Base-by-base conservation (phyloP, 2,329 filamentous ascomycete species). In the Verticillium alfalfae region DNA sequence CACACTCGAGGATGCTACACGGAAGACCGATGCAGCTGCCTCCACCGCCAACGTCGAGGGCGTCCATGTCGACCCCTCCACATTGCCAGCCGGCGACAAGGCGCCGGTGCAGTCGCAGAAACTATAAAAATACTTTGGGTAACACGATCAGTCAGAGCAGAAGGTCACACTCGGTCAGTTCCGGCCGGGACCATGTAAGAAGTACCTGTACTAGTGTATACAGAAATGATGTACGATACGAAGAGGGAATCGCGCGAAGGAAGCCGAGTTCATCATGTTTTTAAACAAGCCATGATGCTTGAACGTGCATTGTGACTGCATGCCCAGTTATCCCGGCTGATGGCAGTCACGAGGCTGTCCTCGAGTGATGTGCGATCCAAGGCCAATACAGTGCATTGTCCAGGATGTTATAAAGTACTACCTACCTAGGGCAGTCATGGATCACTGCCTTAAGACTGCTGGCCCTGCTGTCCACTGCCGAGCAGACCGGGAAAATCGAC, bases 51-150 rank as follows among this genome's bases (percentile, higher is more conserved):
- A 61, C 22, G 16, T 36, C 6, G 15, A 41, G 41, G 58, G 18
- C 34, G 34, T 18, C 34, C 54, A 16, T n/a, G 49, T 64, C 39
- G 61, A 63, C 31, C 59, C 63, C 10, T 63, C 61, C 37, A 65
- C 63, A 59, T 60, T 64, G 57, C 37, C 58, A 12, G 49, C 34
- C 22, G 22, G 52, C 15, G 60, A 9, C 54, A 66, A 64, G 61
- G 18, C 54, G 2, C 61, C 58, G 7, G 60, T 59, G 41, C 59
- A 64, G n/a, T 57, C 59, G 10, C 60, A 64, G 16, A 62, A 64
- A 52, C 34, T 57, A 38, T 66, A 59, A 61, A 31, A n/a, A 22
- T 26, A 12, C 9, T 10, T 26, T 52, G 8, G 13, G 45, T n/a
- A 22, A 10, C 45, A 52, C 18, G 12, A 18, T 18, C 18, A 18